Percentiles rank a stretch among this genome's conserved stretches.
phyloP scores from a whole-genome alignment of 805 yeast species.

The Myxozyma nipponensis region DNA sequence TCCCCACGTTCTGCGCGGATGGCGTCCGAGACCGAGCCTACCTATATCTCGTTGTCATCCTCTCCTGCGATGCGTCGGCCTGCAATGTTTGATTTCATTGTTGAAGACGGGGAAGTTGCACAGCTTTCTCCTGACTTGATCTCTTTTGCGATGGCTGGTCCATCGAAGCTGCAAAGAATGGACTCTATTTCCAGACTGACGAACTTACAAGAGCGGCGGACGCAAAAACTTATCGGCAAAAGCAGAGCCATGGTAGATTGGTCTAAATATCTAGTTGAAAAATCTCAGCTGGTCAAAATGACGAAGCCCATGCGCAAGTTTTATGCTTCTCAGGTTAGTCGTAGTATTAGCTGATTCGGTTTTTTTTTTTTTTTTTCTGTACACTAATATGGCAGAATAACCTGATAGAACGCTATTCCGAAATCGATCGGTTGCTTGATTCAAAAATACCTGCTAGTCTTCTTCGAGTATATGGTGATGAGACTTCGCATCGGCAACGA shows the following conservation, averaged over 20 bases:
- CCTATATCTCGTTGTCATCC: conserved; percentile 21
- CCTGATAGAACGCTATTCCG: conserved; percentile 52
- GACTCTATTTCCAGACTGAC: conserved; percentile 28
- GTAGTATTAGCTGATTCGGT: background rate
- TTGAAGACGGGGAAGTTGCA: conserved; percentile 18
- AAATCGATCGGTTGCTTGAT: conserved; percentile 63
- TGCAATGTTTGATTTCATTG: conserved; percentile 21
- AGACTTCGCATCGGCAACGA: conserved; percentile 31
- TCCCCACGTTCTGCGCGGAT: conserved; percentile 9
- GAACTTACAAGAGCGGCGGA: conserved; percentile 44
- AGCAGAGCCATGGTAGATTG: conserved; percentile 43
- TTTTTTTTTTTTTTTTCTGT: background rate
- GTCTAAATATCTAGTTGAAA: conserved; percentile 32
- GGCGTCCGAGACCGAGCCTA: conserved; percentile 1
- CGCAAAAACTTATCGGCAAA: conserved; percentile 44
- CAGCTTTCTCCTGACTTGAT: conserved; percentile 22
- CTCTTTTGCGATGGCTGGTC: conserved; percentile 26
- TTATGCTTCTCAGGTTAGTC: conserved; percentile 47
- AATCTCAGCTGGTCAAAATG: conserved; percentile 29
- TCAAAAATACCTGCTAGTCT: conserved; percentile 65
- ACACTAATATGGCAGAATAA: conserved; percentile 50
- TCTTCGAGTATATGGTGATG: conserved; percentile 56
- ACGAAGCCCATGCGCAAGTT: conserved; percentile 39
- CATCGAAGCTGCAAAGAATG: conserved; percentile 22
- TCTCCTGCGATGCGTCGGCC: conserved; percentile 25